Conservation (phyloP, 192 early-diverging fungal species). For the Linnemannia elongata region DNA sequence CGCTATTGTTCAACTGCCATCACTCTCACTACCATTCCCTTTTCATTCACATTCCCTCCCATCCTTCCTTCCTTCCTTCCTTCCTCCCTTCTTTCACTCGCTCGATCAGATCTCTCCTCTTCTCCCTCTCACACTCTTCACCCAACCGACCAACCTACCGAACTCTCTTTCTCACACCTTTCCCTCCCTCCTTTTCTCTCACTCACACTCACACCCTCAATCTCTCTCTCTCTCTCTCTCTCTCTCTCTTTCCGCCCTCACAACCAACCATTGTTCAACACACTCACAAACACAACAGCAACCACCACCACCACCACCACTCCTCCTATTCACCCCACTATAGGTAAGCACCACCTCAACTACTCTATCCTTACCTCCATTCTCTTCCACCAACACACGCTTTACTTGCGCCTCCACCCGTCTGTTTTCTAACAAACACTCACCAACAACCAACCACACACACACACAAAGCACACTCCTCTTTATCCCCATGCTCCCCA, state of each 20-base stretch:
- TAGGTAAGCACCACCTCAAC: no score
- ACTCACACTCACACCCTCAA: no score
- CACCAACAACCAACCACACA: not conserved
- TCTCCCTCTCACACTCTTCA: not conserved
- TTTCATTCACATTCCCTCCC: not conserved
- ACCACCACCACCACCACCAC: not conserved
- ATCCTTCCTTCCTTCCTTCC: not conserved
- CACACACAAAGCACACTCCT: not conserved
- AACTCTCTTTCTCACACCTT: no score
- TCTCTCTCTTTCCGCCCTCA: no score
- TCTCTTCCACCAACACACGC: no score
- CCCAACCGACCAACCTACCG: no score
- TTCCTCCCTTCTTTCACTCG: not conserved
- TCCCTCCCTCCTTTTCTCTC: no score
- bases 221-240: no score
- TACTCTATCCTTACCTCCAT: no score
- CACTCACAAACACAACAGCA: not conserved
- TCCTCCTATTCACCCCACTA: no score
- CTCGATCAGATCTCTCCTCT: not conserved
- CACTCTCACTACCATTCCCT: not conserved
- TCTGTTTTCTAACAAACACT: no score
- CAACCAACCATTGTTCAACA: not conserved
- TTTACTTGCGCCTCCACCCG: no score
- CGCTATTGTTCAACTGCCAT: not conserved
- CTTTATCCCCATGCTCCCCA: not conserved